Evolutionary conservation across 805 yeast species (phyloP).

Genomic region (Middelhovenomyces tepae): DNA sequence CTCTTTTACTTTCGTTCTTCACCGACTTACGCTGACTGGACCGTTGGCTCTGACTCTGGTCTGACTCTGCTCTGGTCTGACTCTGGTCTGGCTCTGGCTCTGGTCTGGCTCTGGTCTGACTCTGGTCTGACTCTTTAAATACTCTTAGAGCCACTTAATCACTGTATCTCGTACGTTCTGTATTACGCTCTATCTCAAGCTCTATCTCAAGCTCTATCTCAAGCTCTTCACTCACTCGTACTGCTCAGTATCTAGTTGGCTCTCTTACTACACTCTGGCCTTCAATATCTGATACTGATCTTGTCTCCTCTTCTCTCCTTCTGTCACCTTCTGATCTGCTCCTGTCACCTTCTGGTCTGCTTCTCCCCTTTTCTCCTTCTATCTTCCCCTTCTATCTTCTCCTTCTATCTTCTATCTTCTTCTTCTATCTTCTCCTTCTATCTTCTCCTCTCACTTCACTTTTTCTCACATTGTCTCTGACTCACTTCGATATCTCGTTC

Average conservation of each 20-base stretch:
- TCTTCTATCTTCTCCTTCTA: conserved; percentile 8
- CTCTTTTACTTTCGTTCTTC: too few species aligned
- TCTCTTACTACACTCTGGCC: not conserved
- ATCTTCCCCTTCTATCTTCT: conserved; percentile 3
- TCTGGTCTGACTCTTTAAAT: too few species aligned
- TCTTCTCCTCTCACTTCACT: conserved; percentile 1
- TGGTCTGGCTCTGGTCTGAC: too few species aligned
- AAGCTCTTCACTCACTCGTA: not conserved
- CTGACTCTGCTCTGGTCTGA: too few species aligned
- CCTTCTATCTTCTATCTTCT: conserved; percentile 1
- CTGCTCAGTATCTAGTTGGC: not conserved
- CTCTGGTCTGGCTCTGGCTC: too few species aligned
- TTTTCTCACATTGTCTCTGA: not conserved
- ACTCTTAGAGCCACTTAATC: not conserved
- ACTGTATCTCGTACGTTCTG: not conserved
- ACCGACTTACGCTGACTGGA: too few species aligned
- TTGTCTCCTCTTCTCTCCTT: too few species aligned
- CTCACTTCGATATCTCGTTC: not conserved
- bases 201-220: not conserved
- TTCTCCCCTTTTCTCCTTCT: not conserved
- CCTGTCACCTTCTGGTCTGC: not conserved
- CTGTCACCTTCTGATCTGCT: not conserved
- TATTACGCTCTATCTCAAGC: not conserved
- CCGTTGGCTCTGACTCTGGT: too few species aligned
- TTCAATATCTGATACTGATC: too few species aligned